Base-by-base conservation (phyloP, 2,329 filamentous ascomycete species). In the Zymoseptoria passerinii region DNA sequence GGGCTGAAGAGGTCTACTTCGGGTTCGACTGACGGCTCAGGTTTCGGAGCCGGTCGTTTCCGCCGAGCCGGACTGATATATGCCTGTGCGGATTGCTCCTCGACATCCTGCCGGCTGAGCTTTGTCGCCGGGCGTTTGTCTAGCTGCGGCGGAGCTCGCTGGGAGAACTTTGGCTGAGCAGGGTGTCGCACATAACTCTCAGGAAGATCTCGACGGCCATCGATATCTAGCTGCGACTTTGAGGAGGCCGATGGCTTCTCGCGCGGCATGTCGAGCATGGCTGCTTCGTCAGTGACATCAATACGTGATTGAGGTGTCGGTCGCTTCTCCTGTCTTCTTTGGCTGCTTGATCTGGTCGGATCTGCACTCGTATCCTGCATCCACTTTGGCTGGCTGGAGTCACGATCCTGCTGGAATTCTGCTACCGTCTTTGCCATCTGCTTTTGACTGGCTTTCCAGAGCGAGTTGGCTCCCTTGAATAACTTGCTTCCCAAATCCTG, bases 401-500 rank as follows among this genome's bases (percentile, higher is more conserved):
- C 91, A 27, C 80, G 81, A 68, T 95, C 91, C 55, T 80, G 75
- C 66, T 84, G 83, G 59, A 97, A 88, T 16, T 99, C 94, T 8
- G 91, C 86, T 35, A 97, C 89, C 4, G 90, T 92, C 73, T 94
- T 90, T 68, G 95, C 90, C 58, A 97, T 83, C 71, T 90, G 92
- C 74, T 96, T 99, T 70, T 92, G 90, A 0, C 92, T 86, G 2
- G 88, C 89, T 71, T 96, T 99, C 94, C 94, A 99, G 0, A 97
- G 76, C 0, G 90, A 92, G 65, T 95, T 95, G 1, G 94, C 94
- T 2, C 92, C 94, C 72, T 99, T 99, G 73, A 97, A 85, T 10
- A 99, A 75, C 61, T 82, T 95, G 50, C 78, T 90, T 0, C 94
- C 89, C 69, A 97, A 80, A 35, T 92, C 88, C 5, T 90, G 85